phyloP scores from a whole-genome alignment of 2,329 filamentous ascomycete genomes.

The Huntiella bhutanensis region DNA sequence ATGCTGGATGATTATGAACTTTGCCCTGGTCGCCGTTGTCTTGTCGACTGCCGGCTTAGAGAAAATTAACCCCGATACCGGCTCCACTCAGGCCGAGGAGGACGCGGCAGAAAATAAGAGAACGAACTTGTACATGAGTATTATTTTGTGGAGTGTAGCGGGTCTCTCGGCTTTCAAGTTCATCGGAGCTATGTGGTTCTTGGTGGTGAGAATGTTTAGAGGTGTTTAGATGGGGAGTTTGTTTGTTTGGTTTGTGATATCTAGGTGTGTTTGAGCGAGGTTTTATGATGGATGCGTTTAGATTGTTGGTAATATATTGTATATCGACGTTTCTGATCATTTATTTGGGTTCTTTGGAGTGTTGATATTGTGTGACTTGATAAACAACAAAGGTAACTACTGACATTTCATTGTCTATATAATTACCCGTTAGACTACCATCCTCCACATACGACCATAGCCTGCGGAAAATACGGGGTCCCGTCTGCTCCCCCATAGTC shows the following conservation, averaged over 20 bases:
- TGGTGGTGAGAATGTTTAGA: slow-evolving; percentile 73
- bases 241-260: not conserved
- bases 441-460: no score
- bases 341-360: no score
- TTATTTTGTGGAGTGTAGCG: slow-evolving; percentile 79
- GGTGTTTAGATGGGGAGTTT: slow-evolving; percentile 30
- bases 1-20: slow-evolving; percentile 92
- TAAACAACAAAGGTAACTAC: no score
- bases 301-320: no score
- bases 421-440: no score
- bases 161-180: slow-evolving; percentile 73
- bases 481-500: no score
- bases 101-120: slow-evolving; percentile 29
- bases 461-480: no score
- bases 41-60: slow-evolving; percentile 72
- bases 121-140: slow-evolving; percentile 65
- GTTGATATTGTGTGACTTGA: no score
- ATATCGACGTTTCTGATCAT: no score
- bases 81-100: slow-evolving; percentile 18
- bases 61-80: slow-evolving; percentile 31
- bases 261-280: not conserved
- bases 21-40: slow-evolving; percentile 71
- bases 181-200: slow-evolving; percentile 74
- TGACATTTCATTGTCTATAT: no score
- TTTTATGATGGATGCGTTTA: not conserved